phyloP scores from a whole-genome alignment of 2,329 filamentous ascomycete species.

The Salinomyces thailandicus region DNA sequence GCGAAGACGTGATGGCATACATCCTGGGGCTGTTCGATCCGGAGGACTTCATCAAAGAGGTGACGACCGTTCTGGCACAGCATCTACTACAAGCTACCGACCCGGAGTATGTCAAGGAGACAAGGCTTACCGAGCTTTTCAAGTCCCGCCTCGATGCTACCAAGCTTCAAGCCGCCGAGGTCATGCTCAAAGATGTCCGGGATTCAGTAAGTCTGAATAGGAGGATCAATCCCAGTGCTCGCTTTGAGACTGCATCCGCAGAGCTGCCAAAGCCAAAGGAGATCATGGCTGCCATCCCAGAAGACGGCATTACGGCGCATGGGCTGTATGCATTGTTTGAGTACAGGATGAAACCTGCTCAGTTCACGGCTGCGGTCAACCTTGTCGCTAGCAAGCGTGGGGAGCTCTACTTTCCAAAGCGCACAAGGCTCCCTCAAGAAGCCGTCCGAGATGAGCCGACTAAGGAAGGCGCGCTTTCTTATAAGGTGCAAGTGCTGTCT shows the following conservation, averaged over 20 bases:
- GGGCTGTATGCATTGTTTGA: slow-evolving; percentile 22
- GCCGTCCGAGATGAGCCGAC: slow-evolving; percentile 1
- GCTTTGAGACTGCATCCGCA: slow-evolving; percentile 8
- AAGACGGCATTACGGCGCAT: slow-evolving; percentile 27
- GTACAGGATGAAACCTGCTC: slow-evolving; percentile 15
- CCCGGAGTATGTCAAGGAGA: slow-evolving; percentile 61
- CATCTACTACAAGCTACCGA: slow-evolving; percentile 57
- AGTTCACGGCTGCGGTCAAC: slow-evolving; percentile 18
- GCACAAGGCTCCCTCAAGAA: slow-evolving; percentile 15
- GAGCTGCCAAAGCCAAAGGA: slow-evolving; percentile 21
- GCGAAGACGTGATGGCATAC: slow-evolving; percentile 83
- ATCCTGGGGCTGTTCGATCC: slow-evolving; percentile 80
- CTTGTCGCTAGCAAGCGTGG: slow-evolving; percentile 19
- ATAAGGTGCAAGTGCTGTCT: slow-evolving; percentile 78
- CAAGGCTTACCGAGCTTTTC: slow-evolving; percentile 72
- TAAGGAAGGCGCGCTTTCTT: slow-evolving; percentile 24
- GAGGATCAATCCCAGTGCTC: slow-evolving; percentile 23
- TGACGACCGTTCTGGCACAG: slow-evolving; percentile 80
- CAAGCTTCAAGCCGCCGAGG: slow-evolving; percentile 83
- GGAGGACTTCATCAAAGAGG: slow-evolving; percentile 90
- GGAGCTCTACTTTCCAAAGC: slow-evolving; percentile 22
- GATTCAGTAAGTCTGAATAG: slow-evolving; percentile 60
- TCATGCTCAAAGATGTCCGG: slow-evolving; percentile 90
- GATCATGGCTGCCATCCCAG: slow-evolving; percentile 25
- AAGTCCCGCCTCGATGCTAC: slow-evolving; percentile 81